These are phyloP conservation scores for Phytophthora citrophthora DNA, from an alignment of 352 stramenopile species.

Conservation along the genomic window DNA sequence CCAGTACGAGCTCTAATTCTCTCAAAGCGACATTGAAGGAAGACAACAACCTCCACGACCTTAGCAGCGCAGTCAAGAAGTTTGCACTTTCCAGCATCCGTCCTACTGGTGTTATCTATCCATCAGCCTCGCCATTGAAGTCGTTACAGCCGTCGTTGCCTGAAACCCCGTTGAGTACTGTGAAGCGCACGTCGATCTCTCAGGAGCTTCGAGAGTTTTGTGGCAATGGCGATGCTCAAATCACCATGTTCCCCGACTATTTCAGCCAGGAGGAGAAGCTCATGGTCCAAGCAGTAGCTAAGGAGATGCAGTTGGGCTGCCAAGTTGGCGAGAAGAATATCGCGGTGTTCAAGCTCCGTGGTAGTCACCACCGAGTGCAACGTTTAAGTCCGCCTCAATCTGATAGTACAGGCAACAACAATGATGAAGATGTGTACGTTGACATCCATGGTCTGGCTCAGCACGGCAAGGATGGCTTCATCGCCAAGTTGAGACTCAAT, in stretches of 20 bases:
- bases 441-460: conserved; percentile 71
- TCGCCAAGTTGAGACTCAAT: conserved; percentile 58
- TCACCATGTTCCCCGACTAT: conserved; percentile 76
- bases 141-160: conserved; percentile 2
- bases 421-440: conserved; percentile 70
- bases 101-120: conserved; percentile 12
- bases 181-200: conserved; percentile 52
- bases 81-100: conserved; percentile 28
- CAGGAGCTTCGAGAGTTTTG: conserved; percentile 74
- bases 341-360: conserved; percentile 59
- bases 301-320: conserved; percentile 58
- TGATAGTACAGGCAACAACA: conserved; percentile 3
- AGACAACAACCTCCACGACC: conserved; percentile 38
- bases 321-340: conserved; percentile 72
- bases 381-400: conserved; percentile 2
- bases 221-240: conserved; percentile 46
- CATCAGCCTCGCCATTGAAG: conserved; percentile 14
- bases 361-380: conserved; percentile 21
- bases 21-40: conserved; percentile 17
- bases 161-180: conserved; percentile 17
- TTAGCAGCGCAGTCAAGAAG: conserved; percentile 38
- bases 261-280: conserved; percentile 61
- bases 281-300: conserved; percentile 55
- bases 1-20: conserved; percentile 2
- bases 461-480: conserved; percentile 80